Base-by-base conservation (phyloP, 2,329 filamentous ascomycete species). In the Huntiella savannae region DNA sequence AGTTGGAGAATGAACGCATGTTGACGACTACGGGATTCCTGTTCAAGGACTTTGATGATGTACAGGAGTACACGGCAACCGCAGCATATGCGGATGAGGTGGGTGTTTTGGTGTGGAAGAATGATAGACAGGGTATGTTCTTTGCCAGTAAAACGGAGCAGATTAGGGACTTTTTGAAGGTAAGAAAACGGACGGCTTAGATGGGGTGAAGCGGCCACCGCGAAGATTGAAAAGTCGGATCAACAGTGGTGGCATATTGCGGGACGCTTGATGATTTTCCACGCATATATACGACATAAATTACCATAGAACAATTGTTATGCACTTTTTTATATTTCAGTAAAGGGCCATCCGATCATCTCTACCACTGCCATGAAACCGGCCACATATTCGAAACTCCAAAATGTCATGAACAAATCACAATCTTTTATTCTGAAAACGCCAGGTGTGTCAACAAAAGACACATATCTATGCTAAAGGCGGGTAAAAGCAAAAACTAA, bases 1-100 rank as follows among this genome's bases (percentile, higher is more conserved):
- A 98, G 65, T 77, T 96, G 45, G 91, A 98, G 62, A 86, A 88
- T 52, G 91, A 98, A 65, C 75, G 91, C 43, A 92, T 98, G 74
- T 82, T 82, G 59, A 77, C 82, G 1, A 85, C 77, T 4, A 66
- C 71, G 1, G 91, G 91, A 0, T 96, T 85, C 59, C 60, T 96
- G 22, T 93, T 98, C 67, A 80, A 81, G 56, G 88, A 96, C 52
- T 94, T 96, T 57, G 75, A 77, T 38, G 77, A 70, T 32, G 64
- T 69, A 44, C 71, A 71, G 47, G 82, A 87, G 58, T 91, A 84
- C 57, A 67, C 73, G 43, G 77, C 73, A 39, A 73, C 84, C 8
- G 70, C 75, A 4, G 73, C 74, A 49, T 91, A 95, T 61, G 88
- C 91, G 0, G 80, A 88, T 54, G 85, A 92, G 58, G 77, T 95